These are phyloP conservation scores for Magnolia kwangsiensis DNA, from an alignment of 164 flowering plant species.

Conservation along the genomic window DNA sequence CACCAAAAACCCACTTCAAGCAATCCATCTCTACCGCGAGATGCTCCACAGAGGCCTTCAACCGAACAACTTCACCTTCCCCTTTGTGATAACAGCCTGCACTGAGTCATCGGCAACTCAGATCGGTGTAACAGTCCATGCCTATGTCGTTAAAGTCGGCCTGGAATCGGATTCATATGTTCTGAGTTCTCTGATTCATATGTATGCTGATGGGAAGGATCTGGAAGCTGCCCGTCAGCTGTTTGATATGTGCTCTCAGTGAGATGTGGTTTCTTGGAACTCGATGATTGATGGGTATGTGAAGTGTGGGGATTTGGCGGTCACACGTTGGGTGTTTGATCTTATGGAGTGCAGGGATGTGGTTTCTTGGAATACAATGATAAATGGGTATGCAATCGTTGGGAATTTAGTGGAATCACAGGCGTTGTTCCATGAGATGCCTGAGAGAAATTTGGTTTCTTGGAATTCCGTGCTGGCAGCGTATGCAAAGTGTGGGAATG, in stretches of 20 bases:
- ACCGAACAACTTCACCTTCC: conserved; percentile 32
- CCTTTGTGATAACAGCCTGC: conserved; percentile 35
- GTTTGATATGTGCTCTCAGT: conserved; percentile 21
- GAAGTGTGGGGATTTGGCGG: conserved; percentile 22
- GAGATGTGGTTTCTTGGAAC: conserved; percentile 31
- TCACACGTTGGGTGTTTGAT: conserved; percentile 17
- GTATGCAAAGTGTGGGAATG: conserved; percentile 31
- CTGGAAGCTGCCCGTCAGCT: conserved; percentile 21
- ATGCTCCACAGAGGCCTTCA: conserved; percentile 16
- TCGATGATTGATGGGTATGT: conserved; percentile 37
- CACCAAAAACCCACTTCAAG: conserved; percentile 17
- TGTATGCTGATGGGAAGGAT: conserved; percentile 27
- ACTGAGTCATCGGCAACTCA: conserved; percentile 6
- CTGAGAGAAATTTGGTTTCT: conserved; percentile 26
- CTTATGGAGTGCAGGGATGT: conserved; percentile 27
- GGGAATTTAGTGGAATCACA: conserved; percentile 23
- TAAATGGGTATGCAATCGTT: conserved; percentile 27
- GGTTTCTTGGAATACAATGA: conserved; percentile 36
- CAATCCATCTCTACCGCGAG: conserved; percentile 17
- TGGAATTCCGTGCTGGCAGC: conserved; percentile 42
- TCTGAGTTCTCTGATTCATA: conserved; percentile 32
- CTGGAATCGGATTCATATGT: conserved; percentile 27
- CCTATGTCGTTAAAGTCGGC: conserved; percentile 26
- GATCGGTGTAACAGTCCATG: conserved; percentile 24
- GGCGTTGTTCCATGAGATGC: conserved; percentile 32